Evolutionary conservation across 495 filamentous ascomycete genomes (phyloP).

Genomic region (Penicillium paradoxum): DNA sequence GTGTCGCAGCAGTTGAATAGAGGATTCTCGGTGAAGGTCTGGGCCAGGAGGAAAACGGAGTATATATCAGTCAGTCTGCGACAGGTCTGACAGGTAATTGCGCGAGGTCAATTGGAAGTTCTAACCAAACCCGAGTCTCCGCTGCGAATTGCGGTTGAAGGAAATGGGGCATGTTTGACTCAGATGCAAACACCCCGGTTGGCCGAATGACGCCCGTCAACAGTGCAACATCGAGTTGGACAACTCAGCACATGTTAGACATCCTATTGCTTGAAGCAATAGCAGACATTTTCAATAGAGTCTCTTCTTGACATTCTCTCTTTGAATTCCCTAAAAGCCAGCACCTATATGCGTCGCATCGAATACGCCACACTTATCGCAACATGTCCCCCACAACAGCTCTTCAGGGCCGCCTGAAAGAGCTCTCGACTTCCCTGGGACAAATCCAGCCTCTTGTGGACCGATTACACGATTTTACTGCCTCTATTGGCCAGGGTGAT

Average conservation of each 20-base stretch:
- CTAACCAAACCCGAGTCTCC: neutral
- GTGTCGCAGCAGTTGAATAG: neutral
- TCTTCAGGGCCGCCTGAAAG: constrained; percentile 60
- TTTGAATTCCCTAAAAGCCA: neutral
- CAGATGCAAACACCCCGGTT: constrained; percentile 34
- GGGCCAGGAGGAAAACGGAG: neutral
- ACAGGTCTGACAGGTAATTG: neutral
- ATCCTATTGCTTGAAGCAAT: neutral
- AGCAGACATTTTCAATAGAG: neutral
- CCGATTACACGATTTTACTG: constrained; percentile 64
- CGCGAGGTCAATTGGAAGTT: constrained; percentile 5
- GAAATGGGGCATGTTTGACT: constrained; percentile 28
- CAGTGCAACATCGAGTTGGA: constrained; percentile 14
- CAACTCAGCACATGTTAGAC: neutral
- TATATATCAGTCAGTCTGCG: neutral
- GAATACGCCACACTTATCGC: neutral
- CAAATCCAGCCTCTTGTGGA: constrained; percentile 69
- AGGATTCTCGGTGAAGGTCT: neutral
- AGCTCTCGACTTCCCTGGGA: constrained; percentile 62
- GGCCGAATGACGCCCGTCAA: constrained; percentile 13
- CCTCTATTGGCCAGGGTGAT: constrained; percentile 54
- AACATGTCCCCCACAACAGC: constrained; percentile 52
- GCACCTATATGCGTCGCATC: neutral
- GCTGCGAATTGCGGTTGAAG: constrained; percentile 12
- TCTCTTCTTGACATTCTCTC: neutral